phyloP scores from a whole-genome alignment of 1,284 basidiomycete species.

The Cutaneotrichosporon cavernicola region DNA sequence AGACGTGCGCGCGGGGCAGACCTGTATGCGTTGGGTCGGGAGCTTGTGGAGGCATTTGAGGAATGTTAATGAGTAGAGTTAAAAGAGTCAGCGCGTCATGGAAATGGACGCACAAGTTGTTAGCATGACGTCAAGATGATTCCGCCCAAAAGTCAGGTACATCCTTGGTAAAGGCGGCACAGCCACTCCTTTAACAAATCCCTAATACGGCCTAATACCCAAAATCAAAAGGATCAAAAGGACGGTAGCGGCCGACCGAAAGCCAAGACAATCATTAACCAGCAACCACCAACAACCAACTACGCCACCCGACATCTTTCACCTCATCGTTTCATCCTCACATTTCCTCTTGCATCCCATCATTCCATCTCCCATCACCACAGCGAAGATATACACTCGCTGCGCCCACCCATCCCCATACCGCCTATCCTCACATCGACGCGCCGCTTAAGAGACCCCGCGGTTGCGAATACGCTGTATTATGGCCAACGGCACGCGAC shows the following conservation, averaged over 20 bases:
- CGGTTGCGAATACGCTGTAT: conserved; percentile 1
- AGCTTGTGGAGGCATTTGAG: neutral
- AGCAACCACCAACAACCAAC: neutral
- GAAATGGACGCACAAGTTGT: too few relatives aligned
- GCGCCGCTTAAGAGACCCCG: neutral
- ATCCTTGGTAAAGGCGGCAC: too few relatives aligned
- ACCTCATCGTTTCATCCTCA: neutral
- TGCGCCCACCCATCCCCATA: neutral
- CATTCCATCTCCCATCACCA: neutral
- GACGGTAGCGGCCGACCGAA: too few relatives aligned
- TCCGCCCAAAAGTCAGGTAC: too few relatives aligned
- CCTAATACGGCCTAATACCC: too few relatives aligned
- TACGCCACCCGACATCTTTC: neutral
- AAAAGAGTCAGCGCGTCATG: neutral
- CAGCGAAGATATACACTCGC: neutral
- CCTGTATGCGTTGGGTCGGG: conserved; percentile 12
- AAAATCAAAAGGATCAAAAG: too few relatives aligned
- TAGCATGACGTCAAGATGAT: too few relatives aligned
- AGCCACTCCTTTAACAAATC: too few relatives aligned
- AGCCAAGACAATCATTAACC: neutral
- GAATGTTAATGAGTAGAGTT: neutral
- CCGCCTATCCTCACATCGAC: neutral
- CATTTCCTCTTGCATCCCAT: neutral
- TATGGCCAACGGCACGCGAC: neutral
- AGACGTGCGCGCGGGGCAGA: conserved; percentile 17